These are phyloP conservation scores for Saccharomycopsis hybrid DNA, from an alignment of 1,139 yeast genomes.

Conservation along the genomic window DNA sequence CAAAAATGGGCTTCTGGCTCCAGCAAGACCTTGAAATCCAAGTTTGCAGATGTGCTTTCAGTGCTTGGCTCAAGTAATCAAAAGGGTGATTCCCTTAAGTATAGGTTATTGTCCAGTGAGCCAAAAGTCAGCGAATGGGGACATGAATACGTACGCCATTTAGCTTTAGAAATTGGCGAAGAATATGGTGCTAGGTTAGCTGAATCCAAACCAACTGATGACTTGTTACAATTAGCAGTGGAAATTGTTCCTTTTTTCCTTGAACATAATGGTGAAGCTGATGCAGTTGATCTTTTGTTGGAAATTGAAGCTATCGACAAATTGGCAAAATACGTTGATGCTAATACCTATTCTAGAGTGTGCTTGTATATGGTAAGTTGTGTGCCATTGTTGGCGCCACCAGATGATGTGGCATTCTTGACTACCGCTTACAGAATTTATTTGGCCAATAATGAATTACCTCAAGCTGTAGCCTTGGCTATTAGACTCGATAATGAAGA, in stretches of 20 bases:
- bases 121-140: constrained; percentile 86
- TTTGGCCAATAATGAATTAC: constrained; percentile 67
- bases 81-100: constrained; percentile 72
- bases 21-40: constrained; percentile 33
- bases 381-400: constrained; percentile 92
- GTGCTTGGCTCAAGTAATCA: constrained; percentile 87
- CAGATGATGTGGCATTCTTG: constrained; percentile 82
- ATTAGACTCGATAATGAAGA: constrained; percentile 80
- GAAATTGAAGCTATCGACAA: constrained; percentile 86
- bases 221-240: constrained; percentile 59
- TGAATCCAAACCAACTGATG: constrained; percentile 35
- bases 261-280: constrained; percentile 96
- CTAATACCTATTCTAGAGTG: constrained; percentile 77
- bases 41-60: constrained; percentile 79
- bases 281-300: constrained; percentile 87
- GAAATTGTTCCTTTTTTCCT: constrained; percentile 85
- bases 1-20: too few species aligned
- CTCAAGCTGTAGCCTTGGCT: constrained; percentile 88
- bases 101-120: constrained; percentile 62
- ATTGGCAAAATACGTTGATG: constrained; percentile 79
- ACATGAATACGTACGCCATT: constrained; percentile 93
- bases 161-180: constrained; percentile 91
- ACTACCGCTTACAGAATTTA: constrained; percentile 90
- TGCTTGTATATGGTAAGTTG: constrained; percentile 94
- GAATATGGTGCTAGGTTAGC: constrained; percentile 68